phyloP scores from a whole-genome alignment of 2,329 filamentous ascomycete genomes.

The Neopestalotiopsis sp. region DNA sequence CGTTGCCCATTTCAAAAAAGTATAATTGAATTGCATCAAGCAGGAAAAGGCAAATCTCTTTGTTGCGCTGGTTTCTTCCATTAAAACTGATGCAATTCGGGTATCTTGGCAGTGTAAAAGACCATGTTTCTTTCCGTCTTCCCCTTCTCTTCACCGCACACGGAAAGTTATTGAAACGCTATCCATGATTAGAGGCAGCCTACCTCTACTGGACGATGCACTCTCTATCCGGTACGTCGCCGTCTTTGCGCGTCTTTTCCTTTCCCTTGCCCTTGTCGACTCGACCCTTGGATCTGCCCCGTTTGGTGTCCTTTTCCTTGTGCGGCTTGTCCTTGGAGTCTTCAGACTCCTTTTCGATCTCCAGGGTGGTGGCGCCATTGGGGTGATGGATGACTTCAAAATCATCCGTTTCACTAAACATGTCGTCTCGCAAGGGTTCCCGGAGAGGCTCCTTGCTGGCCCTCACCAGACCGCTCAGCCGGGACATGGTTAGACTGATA shows the following conservation, averaged over 20 bases:
- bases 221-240: conserved; percentile 37
- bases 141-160: neutral
- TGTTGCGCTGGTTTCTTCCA: neutral
- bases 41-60: neutral
- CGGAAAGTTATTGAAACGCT: neutral
- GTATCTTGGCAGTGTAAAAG: conserved; percentile 25
- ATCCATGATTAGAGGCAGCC: neutral
- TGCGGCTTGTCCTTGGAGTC: conserved; percentile 30
- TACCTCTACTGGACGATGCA: conserved; percentile 37
- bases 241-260: conserved; percentile 30
- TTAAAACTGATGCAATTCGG: conserved; percentile 19
- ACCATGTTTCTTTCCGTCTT: neutral
- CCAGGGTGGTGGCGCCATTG: conserved; percentile 19
- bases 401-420: conserved; percentile 27
- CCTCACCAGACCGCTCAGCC: conserved; percentile 58
- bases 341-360: conserved; percentile 29
- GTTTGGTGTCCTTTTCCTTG: conserved; percentile 24
- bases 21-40: neutral
- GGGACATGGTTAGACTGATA: conserved; percentile 62
- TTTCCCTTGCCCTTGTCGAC: conserved; percentile 31
- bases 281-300: conserved; percentile 20
- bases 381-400: conserved; percentile 29
- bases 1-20: neutral
- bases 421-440: conserved; percentile 34
- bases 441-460: conserved; percentile 55